Conservation (phyloP, 345 rosid species). For the Psidium friedrichsthalianum region DNA sequence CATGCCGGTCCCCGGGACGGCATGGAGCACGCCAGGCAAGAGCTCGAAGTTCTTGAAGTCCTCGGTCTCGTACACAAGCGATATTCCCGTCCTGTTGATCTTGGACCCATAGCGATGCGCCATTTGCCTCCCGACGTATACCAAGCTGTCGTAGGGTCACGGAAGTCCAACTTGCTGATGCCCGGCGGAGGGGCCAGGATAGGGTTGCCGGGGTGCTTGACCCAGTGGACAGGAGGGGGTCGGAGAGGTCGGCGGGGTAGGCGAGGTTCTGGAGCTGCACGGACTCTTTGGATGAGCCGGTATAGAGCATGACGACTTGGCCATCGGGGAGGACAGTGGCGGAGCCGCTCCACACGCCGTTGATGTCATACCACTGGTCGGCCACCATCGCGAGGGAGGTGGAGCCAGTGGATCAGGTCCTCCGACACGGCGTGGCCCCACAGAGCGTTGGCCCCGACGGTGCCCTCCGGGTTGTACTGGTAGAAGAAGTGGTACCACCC, state of each 20-base stretch:
- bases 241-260: slow-evolving; percentile 60
- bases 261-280: slow-evolving; percentile 91
- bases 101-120: slow-evolving; percentile 69
- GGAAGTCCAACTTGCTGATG: slow-evolving; percentile 51
- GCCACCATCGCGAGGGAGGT: slow-evolving; percentile 76
- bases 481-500: slow-evolving; percentile 97
- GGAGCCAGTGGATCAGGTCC: slow-evolving; percentile 77
- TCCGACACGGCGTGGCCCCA: slow-evolving; percentile 94
- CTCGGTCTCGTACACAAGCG: slow-evolving; percentile 63
- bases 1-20: slow-evolving; percentile 73
- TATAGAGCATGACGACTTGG: slow-evolving; percentile 65
- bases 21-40: slow-evolving; percentile 32
- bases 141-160: slow-evolving; percentile 99
- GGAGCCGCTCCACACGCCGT: slow-evolving; percentile 92
- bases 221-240: slow-evolving; percentile 74
- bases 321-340: slow-evolving; percentile 85
- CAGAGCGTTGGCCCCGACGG: slow-evolving; percentile 84
- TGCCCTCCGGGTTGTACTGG: slow-evolving; percentile 79
- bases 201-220: slow-evolving; percentile 61
- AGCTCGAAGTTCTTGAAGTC: slow-evolving; percentile 46
- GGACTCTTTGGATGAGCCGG: slow-evolving; percentile 62
- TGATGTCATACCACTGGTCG: slow-evolving; percentile 69
- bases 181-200: slow-evolving; percentile 69
- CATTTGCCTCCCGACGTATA: slow-evolving; percentile 63
- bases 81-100: slow-evolving; percentile 51